Evolutionary conservation across 2,329 filamentous ascomycete species (phyloP).

Genomic region (Whalleya microplaca): DNA sequence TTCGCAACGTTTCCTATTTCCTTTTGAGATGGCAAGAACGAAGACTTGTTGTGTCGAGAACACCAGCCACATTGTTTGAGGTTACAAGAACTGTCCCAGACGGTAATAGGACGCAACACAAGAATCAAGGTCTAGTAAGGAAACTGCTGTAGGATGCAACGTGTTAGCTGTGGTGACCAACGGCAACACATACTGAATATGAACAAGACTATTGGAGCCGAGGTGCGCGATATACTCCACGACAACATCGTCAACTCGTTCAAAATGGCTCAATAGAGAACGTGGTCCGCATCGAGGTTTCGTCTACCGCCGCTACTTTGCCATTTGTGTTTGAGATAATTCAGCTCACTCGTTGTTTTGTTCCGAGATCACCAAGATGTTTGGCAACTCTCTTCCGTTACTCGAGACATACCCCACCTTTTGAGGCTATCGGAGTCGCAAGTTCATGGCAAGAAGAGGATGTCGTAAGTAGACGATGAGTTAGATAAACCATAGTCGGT

Average conservation of each 20-base stretch:
- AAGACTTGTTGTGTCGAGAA: too few relatives aligned
- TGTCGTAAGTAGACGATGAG: background rate
- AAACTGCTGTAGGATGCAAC: background rate
- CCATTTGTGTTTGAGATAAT: constrained; percentile 11
- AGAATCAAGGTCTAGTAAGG: background rate
- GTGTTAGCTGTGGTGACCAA: background rate
- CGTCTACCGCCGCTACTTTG: constrained; percentile 13
- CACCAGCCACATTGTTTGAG: too few relatives aligned
- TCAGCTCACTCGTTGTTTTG: constrained; percentile 4
- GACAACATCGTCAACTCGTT: constrained; percentile 9
- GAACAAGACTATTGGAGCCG: too few relatives aligned
- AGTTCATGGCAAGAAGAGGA: too few relatives aligned
- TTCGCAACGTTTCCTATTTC: too few relatives aligned
- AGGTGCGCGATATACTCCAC: background rate
- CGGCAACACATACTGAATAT: too few relatives aligned
- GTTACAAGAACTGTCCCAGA: too few relatives aligned
- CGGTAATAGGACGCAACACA: background rate
- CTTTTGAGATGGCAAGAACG: too few relatives aligned
- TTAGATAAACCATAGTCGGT: constrained; percentile 1
- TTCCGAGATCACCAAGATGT: constrained; percentile 9
- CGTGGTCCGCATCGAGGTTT: constrained; percentile 8
- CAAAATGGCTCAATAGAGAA: constrained; percentile 6
- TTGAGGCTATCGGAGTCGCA: constrained; percentile 8
- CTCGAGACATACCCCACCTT: constrained; percentile 2
- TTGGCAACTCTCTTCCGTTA: constrained; percentile 1